phyloP scores from a whole-genome alignment of 202 grass and related monocot species.

The Dendrocalamus latiflorus region DNA sequence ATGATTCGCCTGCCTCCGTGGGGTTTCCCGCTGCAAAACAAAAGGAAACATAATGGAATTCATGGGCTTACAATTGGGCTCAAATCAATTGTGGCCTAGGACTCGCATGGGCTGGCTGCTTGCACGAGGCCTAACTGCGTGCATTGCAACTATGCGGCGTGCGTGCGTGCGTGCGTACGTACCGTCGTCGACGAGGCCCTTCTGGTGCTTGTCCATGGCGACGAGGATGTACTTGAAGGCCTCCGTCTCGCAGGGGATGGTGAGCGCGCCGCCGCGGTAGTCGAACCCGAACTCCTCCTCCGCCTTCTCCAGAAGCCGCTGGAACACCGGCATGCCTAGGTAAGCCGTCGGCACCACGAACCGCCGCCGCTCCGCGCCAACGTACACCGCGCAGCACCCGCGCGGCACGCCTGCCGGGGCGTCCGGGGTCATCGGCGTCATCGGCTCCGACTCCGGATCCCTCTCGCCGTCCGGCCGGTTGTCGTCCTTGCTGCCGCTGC shows the following conservation, averaged over 20 bases:
- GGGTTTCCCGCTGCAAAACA: constrained; percentile 2
- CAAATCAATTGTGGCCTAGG: background rate
- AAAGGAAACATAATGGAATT: no score
- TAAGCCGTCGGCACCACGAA: constrained; percentile 46
- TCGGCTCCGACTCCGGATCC: background rate
- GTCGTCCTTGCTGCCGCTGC: background rate
- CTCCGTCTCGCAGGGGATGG: constrained; percentile 44
- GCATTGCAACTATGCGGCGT: background rate
- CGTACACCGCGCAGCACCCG: constrained; percentile 37
- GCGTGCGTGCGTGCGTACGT: background rate
- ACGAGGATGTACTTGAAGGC: constrained; percentile 35
- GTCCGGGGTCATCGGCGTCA: background rate
- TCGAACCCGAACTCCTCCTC: constrained; percentile 49
- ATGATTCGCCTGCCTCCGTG: background rate
- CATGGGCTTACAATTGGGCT: background rate
- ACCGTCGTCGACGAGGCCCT: constrained; percentile 39
- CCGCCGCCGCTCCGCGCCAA: constrained; percentile 29
- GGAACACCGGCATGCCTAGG: constrained; percentile 34
- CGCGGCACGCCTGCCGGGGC: constrained; percentile 15
- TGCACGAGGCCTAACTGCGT: no score
- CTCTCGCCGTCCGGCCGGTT: background rate
- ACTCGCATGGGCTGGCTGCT: background rate
- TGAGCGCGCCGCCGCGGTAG: constrained; percentile 27
- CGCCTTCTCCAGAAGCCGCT: constrained; percentile 42
- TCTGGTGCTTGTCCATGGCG: constrained; percentile 26